Conservation (phyloP, 116 monocot species). For the Cymodocea nodosa region DNA sequence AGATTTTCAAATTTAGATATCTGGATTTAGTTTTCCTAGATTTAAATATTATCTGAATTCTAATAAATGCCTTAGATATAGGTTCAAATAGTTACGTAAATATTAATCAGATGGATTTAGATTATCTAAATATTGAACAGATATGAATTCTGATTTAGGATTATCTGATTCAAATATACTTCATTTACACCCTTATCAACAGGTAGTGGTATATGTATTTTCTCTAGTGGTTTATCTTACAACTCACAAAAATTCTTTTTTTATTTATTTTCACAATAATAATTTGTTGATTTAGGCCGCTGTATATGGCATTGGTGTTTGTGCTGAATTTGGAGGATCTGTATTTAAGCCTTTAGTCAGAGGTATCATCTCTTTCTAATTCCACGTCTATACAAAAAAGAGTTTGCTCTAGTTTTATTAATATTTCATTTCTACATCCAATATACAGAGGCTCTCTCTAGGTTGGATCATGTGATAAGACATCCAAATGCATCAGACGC, state of each 20-base stretch:
- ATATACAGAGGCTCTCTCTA: constrained; percentile 64
- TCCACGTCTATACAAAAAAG: neutral
- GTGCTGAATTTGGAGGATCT: constrained; percentile 89
- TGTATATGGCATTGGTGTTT: constrained; percentile 93
- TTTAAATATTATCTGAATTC: too few species aligned
- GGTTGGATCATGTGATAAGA: constrained; percentile 63
- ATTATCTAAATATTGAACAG: too few species aligned
- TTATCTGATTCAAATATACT: too few species aligned
- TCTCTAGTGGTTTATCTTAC: neutral
- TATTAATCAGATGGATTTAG: too few species aligned
- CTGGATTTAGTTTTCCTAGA: too few species aligned
- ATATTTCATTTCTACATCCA: neutral
- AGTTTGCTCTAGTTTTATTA: neutral
- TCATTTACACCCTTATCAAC: too few species aligned
- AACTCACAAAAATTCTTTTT: neutral
- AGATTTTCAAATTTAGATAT: too few species aligned
- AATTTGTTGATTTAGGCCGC: constrained; percentile 45
- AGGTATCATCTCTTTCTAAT: constrained; percentile 29
- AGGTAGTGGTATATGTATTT: too few species aligned
- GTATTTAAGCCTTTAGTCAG: constrained; percentile 75
- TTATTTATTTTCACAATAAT: neutral
- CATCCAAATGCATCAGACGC: constrained; percentile 57
- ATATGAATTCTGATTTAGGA: too few species aligned
- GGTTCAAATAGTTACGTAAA: too few species aligned
- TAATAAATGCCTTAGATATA: too few species aligned